Conservation (phyloP, 192 early-diverging fungal species). For the Entomortierella lignicola region DNA sequence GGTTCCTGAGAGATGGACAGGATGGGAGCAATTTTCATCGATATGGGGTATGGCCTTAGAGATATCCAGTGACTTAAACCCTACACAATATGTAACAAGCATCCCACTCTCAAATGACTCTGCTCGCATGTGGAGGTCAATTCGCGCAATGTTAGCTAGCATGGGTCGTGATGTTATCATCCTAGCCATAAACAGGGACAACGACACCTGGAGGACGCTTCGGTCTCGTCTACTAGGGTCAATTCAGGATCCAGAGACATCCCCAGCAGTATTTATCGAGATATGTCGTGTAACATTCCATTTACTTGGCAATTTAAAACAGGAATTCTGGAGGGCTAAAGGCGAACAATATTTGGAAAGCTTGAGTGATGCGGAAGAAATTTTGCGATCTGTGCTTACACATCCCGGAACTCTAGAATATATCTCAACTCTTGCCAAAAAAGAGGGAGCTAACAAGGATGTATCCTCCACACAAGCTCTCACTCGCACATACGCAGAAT, state of each 20-base stretch:
- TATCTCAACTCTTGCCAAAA: slow-evolving; percentile 1
- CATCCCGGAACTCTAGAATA: slow-evolving; percentile 25
- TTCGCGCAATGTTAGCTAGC: slow-evolving; percentile 21
- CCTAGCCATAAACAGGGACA: slow-evolving; percentile 1
- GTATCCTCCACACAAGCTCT: not conserved
- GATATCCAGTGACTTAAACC: not conserved
- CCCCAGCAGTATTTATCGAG: slow-evolving; percentile 16
- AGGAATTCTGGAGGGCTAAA: slow-evolving; percentile 27
- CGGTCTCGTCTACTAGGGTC: slow-evolving; percentile 6
- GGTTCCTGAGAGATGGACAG: slow-evolving; percentile 19
- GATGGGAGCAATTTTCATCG: slow-evolving; percentile 35
- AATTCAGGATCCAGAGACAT: slow-evolving; percentile 8
- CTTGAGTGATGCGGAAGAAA: not conserved
- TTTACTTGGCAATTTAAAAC: slow-evolving; percentile 16
- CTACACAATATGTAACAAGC: not conserved
- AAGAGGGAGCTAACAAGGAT: not conserved
- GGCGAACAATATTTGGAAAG: not conserved
- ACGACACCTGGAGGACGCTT: slow-evolving; percentile 7
- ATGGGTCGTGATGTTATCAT: slow-evolving; percentile 18
- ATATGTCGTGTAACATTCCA: slow-evolving; percentile 13
- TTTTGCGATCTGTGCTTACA: slow-evolving; percentile 10
- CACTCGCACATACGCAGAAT: slow-evolving; percentile 4
- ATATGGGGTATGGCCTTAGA: slow-evolving; percentile 6
- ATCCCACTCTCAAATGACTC: slow-evolving; percentile 17
- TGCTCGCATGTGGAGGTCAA: slow-evolving; percentile 11